These are phyloP conservation scores for Coprinopsis sp. DNA, from an alignment of 768 basidiomycete genomes.

Conservation along the genomic window DNA sequence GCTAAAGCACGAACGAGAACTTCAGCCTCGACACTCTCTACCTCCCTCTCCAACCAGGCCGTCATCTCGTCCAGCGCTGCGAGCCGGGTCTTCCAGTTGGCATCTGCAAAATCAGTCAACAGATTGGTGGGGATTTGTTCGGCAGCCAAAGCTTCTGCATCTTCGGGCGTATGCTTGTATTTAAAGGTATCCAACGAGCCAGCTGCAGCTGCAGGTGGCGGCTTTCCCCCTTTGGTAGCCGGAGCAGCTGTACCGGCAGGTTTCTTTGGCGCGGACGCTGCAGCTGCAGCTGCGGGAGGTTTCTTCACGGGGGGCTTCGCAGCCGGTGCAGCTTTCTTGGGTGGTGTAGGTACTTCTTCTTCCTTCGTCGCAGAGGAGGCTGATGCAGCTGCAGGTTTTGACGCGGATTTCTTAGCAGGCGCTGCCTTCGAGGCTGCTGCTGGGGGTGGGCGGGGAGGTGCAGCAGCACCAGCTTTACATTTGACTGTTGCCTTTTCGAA, in stretches of 20 bases:
- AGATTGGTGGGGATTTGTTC: slow-evolving; percentile 69
- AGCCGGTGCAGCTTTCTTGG: slow-evolving; percentile 44
- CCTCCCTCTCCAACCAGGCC: slow-evolving; percentile 70
- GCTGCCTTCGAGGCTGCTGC: slow-evolving; percentile 32
- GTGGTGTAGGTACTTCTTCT: slow-evolving; percentile 23
- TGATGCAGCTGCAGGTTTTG: slow-evolving; percentile 15
- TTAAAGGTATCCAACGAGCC: slow-evolving; percentile 79
- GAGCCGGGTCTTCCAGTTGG: slow-evolving; percentile 90
- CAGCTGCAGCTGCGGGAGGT: slow-evolving; percentile 26
- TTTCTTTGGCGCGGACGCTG: slow-evolving; percentile 43
- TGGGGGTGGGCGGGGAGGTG: slow-evolving; percentile 40
- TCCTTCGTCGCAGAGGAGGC: slow-evolving; percentile 28
- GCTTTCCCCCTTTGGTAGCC: slow-evolving; percentile 39
- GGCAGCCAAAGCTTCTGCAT: slow-evolving; percentile 76
- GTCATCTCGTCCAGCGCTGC: slow-evolving; percentile 84
- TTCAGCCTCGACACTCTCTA: slow-evolving; percentile 74
- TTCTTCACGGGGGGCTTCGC: slow-evolving; percentile 63
- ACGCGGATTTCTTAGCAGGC: slow-evolving; percentile 14
- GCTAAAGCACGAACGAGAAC: slow-evolving; percentile 81
- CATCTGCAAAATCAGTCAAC: slow-evolving; percentile 71
- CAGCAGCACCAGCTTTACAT: slow-evolving; percentile 63
- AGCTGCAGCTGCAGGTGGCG: slow-evolving; percentile 42
- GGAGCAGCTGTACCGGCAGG: slow-evolving; percentile 27
- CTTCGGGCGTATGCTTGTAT: slow-evolving; percentile 87
- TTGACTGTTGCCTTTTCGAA: slow-evolving; percentile 91